phyloP scores from a whole-genome alignment of 1,139 yeast species.

The Taphrina sp. region DNA sequence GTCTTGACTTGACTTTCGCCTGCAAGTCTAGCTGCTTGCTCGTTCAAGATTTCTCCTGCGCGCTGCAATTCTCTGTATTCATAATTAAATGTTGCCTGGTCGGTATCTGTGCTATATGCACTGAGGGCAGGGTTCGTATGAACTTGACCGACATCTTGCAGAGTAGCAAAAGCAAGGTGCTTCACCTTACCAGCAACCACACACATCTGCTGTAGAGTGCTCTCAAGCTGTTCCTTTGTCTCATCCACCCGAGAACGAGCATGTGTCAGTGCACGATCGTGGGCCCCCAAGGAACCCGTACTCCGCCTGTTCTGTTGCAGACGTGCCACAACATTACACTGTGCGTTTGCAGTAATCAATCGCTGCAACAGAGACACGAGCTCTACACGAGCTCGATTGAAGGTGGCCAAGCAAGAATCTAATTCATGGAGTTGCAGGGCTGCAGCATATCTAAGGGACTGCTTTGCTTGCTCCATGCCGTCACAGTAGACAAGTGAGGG shows the following conservation, averaged over 20 bases:
- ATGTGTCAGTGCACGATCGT: not conserved
- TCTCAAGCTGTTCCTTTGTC: not conserved
- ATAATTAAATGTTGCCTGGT: conserved; percentile 1
- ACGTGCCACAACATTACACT: not conserved
- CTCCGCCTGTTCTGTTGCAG: too few species aligned
- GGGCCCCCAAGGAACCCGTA: too few species aligned
- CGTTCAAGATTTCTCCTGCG: conserved; percentile 4
- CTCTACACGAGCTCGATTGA: not conserved
- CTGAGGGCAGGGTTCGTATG: conserved; percentile 1
- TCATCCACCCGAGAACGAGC: not conserved
- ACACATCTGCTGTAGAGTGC: conserved; percentile 5
- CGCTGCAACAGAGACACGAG: not conserved
- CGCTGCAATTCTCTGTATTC: conserved; percentile 11
- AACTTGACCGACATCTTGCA: not conserved
- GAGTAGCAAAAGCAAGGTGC: not conserved
- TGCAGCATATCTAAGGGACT: conserved; percentile 7
- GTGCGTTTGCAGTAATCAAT: conserved; percentile 4
- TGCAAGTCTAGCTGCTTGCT: not conserved
- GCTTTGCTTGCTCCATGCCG: too few species aligned
- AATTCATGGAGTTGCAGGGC: conserved; percentile 1
- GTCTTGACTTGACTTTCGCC: conserved; percentile 6
- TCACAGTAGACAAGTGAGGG: too few species aligned
- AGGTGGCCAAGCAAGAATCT: not conserved
- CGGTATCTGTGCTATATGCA: conserved; percentile 2
- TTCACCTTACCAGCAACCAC: conserved; percentile 2